phyloP scores from a whole-genome alignment of 2,329 filamentous ascomycete species.

The Ophiostoma ulmi region DNA sequence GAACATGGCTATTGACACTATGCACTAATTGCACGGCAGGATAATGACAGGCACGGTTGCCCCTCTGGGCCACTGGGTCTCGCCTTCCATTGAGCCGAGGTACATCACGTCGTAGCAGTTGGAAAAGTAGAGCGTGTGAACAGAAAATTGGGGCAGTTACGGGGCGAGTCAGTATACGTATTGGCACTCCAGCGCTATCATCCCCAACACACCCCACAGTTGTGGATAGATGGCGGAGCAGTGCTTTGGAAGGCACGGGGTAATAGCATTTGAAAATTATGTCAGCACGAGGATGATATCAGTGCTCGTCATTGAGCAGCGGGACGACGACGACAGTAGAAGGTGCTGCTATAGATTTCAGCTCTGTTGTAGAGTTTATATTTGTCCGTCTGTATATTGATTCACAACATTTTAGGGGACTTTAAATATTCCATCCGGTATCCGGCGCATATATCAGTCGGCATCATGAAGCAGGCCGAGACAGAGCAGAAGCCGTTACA shows the following conservation, averaged over 20 bases:
- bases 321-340: too few relatives aligned
- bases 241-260: background rate
- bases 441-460: background rate
- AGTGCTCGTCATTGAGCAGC: background rate
- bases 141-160: background rate
- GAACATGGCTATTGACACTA: background rate
- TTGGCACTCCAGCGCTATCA: background rate
- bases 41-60: background rate
- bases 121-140: background rate
- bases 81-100: slow-evolving; percentile 25
- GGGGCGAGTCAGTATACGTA: slow-evolving; percentile 5
- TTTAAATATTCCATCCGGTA: background rate
- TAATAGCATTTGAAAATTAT: slow-evolving; percentile 3
- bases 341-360: too few relatives aligned
- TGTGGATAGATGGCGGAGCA: slow-evolving; percentile 1
- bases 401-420: too few relatives aligned
- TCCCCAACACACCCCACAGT: slow-evolving; percentile 11
- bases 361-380: too few relatives aligned
- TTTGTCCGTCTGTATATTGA: too few relatives aligned
- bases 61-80: slow-evolving; percentile 12
- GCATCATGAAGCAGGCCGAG: background rate
- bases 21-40: background rate
- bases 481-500: background rate
- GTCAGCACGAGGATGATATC: background rate
- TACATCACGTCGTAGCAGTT: slow-evolving; percentile 2